Base-by-base conservation (phyloP, 768 basidiomycete species). In the Tylopilus rubrobrunneus region DNA sequence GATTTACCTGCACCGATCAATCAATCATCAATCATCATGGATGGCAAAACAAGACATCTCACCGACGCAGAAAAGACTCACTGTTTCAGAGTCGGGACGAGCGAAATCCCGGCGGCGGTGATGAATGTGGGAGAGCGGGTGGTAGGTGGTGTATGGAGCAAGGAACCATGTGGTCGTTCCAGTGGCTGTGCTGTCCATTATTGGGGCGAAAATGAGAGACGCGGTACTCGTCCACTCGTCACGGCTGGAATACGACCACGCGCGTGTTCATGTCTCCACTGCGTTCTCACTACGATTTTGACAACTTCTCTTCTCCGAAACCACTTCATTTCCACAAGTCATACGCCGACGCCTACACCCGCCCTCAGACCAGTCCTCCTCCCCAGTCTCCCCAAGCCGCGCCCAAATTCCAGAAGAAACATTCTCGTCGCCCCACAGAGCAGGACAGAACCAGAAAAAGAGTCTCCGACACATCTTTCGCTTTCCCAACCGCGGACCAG, bases 321-420 rank as follows among this genome's bases (percentile, higher is more conserved):
- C 43, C 43, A 5, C 27, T 33, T 12, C 39, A 15, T 27, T 2
- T 36, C 33, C 14, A 39, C 47, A 28, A 15, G 3, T 7, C 40
- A 23, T 51, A 37, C 34, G 19, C 34, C 7, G 49, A 44, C 42
- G 6, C 10, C 9, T 27, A 45, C 5, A 3, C 45, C 23, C 67
- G 72, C 45, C 71, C 75, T 7, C 75, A 71, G 60, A 63, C 74
- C 21, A 67, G 62, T 56, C 73, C 71, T 28, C 56, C 68, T 39
- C 64, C 33, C 11, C 33, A 70, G 28, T 50, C 67, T 25, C 43
- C 61, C 33, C 41, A 44, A 28, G 61, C 64, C 37, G 12, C 45
- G 17, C 39, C 40, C 39, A 41, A 31, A 29, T 55, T 55, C 33
- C 52, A 57, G 19, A 68, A 49, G 59, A 70, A 42, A 29, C 60